Conservation (phyloP, 768 basidiomycete genomes). For the Pisolithus tinctorius region DNA sequence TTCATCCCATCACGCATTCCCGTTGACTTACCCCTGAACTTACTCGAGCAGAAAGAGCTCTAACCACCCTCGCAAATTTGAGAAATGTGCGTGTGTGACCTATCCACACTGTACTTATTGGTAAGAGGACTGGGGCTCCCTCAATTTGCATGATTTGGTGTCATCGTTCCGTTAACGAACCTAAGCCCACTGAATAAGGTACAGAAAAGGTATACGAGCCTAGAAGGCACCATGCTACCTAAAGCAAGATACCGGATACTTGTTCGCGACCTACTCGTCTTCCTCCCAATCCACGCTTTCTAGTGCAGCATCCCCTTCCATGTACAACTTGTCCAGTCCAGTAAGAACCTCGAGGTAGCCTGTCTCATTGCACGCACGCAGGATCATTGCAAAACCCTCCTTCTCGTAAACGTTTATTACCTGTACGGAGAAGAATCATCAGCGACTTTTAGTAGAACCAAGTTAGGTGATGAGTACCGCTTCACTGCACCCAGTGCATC, state of each 20-base stretch:
- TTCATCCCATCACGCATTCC: too few relatives aligned
- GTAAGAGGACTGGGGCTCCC: too few relatives aligned
- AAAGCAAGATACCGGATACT: neutral
- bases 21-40: too few relatives aligned
- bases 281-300: conserved; percentile 77
- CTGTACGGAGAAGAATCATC: conserved; percentile 30
- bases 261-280: conserved; percentile 33
- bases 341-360: conserved; percentile 70
- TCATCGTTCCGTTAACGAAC: too few relatives aligned
- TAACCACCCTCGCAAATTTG: too few relatives aligned
- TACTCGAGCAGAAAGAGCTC: too few relatives aligned
- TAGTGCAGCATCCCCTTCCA: conserved; percentile 65
- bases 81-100: too few relatives aligned
- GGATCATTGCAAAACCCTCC: conserved; percentile 74
- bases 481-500: conserved; percentile 89
- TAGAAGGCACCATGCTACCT: too few relatives aligned
- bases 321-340: conserved; percentile 70
- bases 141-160: too few relatives aligned
- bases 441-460: neutral
- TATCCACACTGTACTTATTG: too few relatives aligned
- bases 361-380: conserved; percentile 76
- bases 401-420: conserved; percentile 75
- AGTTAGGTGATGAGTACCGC: conserved; percentile 37
- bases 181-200: too few relatives aligned
- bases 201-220: too few relatives aligned